Conservation (phyloP, 2,329 filamentous ascomycete species). For the Pestalotiopsis sp. region DNA sequence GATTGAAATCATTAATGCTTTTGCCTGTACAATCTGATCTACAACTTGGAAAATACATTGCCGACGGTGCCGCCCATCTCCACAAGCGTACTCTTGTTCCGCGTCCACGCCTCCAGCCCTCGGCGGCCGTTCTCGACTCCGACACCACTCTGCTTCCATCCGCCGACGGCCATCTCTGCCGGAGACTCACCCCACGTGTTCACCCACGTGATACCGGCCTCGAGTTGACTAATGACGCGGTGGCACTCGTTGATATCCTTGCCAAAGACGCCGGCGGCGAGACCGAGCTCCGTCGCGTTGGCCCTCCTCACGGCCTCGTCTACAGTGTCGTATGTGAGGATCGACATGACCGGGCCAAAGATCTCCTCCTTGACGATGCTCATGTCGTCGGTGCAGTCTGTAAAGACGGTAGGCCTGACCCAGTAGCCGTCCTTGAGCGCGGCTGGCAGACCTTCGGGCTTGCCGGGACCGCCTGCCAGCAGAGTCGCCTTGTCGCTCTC, state of each 20-base stretch:
- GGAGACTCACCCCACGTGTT: conserved; percentile 94
- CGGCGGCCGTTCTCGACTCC: conserved; percentile 84
- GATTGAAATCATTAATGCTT: background rate
- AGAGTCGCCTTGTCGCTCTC: conserved; percentile 73
- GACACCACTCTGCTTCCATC: conserved; percentile 89
- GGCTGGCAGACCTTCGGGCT: conserved; percentile 53
- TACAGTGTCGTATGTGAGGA: conserved; percentile 72
- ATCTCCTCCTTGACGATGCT: conserved; percentile 81
- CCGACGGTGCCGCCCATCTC: conserved; percentile 74
- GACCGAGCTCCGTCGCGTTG: conserved; percentile 76
- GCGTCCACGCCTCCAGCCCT: conserved; percentile 80
- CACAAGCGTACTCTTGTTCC: conserved; percentile 86
- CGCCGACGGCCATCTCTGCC: conserved; percentile 89
- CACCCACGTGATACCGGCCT: conserved; percentile 89
- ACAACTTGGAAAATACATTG: conserved; percentile 76
- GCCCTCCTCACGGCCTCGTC: conserved; percentile 73
- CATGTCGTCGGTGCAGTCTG: conserved; percentile 83
- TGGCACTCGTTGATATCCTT: conserved; percentile 75
- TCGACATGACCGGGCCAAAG: conserved; percentile 84
- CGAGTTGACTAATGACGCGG: conserved; percentile 67
- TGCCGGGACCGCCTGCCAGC: conserved; percentile 70
- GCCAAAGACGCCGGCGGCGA: conserved; percentile 84
- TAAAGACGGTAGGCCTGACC: conserved; percentile 83
- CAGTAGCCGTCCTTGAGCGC: conserved; percentile 71
- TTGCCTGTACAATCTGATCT: conserved; percentile 20